These are phyloP conservation scores for Euphorbia peplus DNA, from an alignment of 345 rosid genomes.

Conservation along the genomic window DNA sequence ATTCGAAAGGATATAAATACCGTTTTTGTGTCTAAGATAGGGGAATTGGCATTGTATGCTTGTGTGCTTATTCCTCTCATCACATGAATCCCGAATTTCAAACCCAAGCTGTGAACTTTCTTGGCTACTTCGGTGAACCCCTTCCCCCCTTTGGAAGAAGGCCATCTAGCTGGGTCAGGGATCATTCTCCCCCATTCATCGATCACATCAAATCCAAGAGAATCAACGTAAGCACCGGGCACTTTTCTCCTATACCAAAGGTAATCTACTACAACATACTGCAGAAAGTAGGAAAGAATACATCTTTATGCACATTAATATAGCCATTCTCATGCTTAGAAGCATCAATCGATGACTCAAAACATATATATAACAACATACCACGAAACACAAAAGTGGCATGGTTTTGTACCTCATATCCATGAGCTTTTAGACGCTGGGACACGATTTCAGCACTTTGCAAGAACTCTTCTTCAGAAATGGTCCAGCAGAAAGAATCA, in stretches of 20 bases:
- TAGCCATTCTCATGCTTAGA: not conserved
- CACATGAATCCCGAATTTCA: constrained; percentile 92
- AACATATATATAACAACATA: not conserved
- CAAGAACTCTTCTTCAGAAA: constrained; percentile 84
- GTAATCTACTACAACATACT: constrained; percentile 96
- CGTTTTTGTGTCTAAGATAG: constrained; percentile 55
- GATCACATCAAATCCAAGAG: constrained; percentile 85
- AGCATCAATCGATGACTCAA: not conserved
- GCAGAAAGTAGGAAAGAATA: constrained; percentile 11
- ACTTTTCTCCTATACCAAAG: constrained; percentile 91
- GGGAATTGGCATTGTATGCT: constrained; percentile 76
- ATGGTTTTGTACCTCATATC: constrained; percentile 62
- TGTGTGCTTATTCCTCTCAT: constrained; percentile 95
- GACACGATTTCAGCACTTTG: constrained; percentile 62
- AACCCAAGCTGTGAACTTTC: constrained; percentile 77
- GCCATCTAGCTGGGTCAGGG: constrained; percentile 86
- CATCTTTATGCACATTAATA: not conserved
- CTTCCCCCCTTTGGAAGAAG: constrained; percentile 76
- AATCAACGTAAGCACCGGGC: constrained; percentile 62
- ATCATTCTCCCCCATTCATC: constrained; percentile 92
- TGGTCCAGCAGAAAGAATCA: constrained; percentile 86
- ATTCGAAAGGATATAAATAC: constrained; percentile 25
- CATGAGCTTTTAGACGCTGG: constrained; percentile 54
- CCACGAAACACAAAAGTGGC: too few relatives aligned
- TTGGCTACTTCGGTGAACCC: constrained; percentile 76